Conservation (phyloP, 108 stramenopile genomes). For the Conticribra guillardii region DNA sequence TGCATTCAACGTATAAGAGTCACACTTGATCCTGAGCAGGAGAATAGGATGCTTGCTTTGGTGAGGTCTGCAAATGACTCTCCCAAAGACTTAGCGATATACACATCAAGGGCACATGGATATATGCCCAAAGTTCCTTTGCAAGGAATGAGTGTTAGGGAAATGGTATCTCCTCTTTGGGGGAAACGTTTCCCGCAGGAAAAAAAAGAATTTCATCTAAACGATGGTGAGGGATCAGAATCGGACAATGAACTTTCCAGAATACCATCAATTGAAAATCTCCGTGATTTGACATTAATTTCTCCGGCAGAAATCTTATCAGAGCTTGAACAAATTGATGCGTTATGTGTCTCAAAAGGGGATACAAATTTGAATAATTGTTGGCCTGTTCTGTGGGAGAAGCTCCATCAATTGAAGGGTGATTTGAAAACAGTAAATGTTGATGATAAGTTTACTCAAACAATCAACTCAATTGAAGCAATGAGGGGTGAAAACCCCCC, state of each 20-base stretch:
- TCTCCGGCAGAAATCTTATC: constrained; percentile 33
- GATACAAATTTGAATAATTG: constrained; percentile 38
- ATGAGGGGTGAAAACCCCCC: constrained; percentile 26
- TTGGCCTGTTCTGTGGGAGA: constrained; percentile 49
- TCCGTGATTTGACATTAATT: constrained; percentile 34
- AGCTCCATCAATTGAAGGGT: constrained; percentile 49
- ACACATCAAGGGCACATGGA: constrained; percentile 59
- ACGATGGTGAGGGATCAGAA: constrained; percentile 2
- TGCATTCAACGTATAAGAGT: constrained; percentile 34
- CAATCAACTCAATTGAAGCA: constrained; percentile 32
- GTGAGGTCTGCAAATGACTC: constrained; percentile 76
- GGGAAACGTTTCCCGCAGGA: constrained; percentile 41
- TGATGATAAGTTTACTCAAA: constrained; percentile 26
- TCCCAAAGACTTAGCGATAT: constrained; percentile 51
- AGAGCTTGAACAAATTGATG: background rate
- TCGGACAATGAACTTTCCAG: constrained; percentile 7
- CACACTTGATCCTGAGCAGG: constrained; percentile 29
- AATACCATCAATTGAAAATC: constrained; percentile 30
- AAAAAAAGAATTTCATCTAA: background rate
- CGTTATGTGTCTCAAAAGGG: constrained; percentile 4
- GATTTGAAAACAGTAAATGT: constrained; percentile 49
- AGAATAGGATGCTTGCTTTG: constrained; percentile 41
- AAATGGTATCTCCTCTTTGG: constrained; percentile 56
- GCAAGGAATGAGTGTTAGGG: constrained; percentile 46
- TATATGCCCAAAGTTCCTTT: constrained; percentile 66